phyloP scores from a whole-genome alignment of 768 basidiomycete species.

The Xerocomus spinulosus region DNA sequence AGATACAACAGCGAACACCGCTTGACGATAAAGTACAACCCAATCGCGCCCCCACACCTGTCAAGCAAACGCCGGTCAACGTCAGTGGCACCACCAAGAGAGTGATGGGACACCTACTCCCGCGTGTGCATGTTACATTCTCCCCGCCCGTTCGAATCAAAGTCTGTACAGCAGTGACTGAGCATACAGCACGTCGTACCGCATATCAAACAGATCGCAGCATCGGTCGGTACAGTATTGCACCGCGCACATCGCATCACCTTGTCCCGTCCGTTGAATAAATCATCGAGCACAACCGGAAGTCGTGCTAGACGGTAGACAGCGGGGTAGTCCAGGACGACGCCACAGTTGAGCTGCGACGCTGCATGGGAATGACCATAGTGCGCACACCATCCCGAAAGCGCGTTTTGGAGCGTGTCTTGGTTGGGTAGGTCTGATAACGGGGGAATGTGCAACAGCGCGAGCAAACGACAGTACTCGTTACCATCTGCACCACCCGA shows the following conservation, averaged over 20 bases:
- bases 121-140: constrained; percentile 96
- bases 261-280: constrained; percentile 74
- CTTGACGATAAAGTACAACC: constrained; percentile 88
- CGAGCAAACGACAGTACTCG: constrained; percentile 79
- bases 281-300: constrained; percentile 75
- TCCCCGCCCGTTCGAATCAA: constrained; percentile 53
- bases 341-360: constrained; percentile 74
- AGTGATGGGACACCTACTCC: constrained; percentile 60
- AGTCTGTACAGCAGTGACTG: constrained; percentile 85
- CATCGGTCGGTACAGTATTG: constrained; percentile 72
- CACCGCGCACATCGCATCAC: constrained; percentile 73
- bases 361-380: constrained; percentile 78
- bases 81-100: too few species aligned
- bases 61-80: not conserved
- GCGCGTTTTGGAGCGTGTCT: constrained; percentile 83
- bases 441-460: constrained; percentile 71
- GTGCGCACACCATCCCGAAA: constrained; percentile 87
- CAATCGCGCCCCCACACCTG: constrained; percentile 88
- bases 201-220: constrained; percentile 89
- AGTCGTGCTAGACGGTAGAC: constrained; percentile 80
- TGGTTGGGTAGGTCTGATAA: constrained; percentile 76
- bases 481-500: constrained; percentile 39
- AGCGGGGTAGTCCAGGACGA: constrained; percentile 76
- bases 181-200: constrained; percentile 85
- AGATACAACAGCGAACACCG: constrained; percentile 87